Percentiles rank a stretch among this genome's conserved stretches.
phyloP scores from a whole-genome alignment of 2,329 filamentous ascomycete species.

The Coleophoma eucalyptorum region DNA sequence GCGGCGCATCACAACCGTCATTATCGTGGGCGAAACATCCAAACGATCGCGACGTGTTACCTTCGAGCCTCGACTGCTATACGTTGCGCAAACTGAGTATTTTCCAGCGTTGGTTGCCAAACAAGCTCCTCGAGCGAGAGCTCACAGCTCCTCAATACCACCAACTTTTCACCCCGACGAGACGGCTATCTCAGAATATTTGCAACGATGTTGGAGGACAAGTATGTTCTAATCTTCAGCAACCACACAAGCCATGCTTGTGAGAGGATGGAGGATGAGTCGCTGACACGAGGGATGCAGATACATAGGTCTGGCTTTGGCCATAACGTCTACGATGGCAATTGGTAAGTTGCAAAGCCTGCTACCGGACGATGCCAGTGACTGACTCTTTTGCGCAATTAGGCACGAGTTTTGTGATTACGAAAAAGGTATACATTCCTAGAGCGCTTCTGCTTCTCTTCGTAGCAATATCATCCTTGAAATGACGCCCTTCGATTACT shows the following conservation, averaged over 20 bases:
- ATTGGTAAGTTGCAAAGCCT: conserved; percentile 55
- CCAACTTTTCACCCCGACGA: conserved; percentile 16
- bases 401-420: conserved; percentile 98
- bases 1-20: not conserved
- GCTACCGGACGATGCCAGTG: conserved; percentile 4
- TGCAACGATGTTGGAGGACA: conserved; percentile 39
- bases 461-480: not conserved
- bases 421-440: conserved; percentile 74
- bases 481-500: conserved; percentile 5
- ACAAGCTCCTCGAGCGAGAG: conserved; percentile 16
- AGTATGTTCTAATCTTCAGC: conserved; percentile 28
- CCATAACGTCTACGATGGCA: conserved; percentile 70
- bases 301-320: conserved; percentile 73
- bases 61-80: not conserved
- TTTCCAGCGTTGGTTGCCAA: conserved; percentile 5
- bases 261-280: conserved; percentile 3
- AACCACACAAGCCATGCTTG: not conserved
- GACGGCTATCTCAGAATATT: conserved; percentile 11
- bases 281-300: conserved; percentile 36
- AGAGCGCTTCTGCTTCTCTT: not conserved
- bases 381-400: conserved; percentile 7
- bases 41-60: conserved; percentile 1
- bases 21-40: not conserved
- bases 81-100: conserved; percentile 2
- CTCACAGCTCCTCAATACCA: conserved; percentile 12